Evolutionary conservation across 257 asterid genomes (phyloP), one percentile per base, ranked within the genome.

Genomic region (Ligustrum vulgare): DNA sequence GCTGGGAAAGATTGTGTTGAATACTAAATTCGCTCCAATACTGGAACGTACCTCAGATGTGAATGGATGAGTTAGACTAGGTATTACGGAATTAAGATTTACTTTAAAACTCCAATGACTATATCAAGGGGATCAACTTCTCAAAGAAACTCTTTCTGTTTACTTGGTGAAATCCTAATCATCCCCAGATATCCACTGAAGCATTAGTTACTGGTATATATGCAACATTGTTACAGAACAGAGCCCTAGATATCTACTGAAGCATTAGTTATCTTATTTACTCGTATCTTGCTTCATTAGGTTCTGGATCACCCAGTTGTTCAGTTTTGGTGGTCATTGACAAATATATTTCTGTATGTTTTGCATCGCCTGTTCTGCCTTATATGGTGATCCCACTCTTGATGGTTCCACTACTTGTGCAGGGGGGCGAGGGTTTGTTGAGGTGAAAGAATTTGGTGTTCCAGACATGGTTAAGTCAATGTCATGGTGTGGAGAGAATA

Each of bases 401-500:
- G 72, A 41, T 66, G 37, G 37, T 78, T 65, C 69, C 60, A 33
- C 47, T 69, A 70, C 31, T 78, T 87, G 79, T 80, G 67, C 81
- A 95, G 99, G 96, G 69, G 99, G 99, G 10, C 82, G 97, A 64
- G 98, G 97, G 37, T 95, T 93, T 81, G 94, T 93, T 70, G 99
- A 95, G 82, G 99, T 95, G 75, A 95, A 90, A 79, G 99, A 95
- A 79, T 89, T 83, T 87, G 89, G 97, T 60, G 94, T 93, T 80
- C 96, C 99, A 28, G 99, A 95, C 80, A 71, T 88, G 10, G 97
- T 95, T 71, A 95, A 91, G 85, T 93, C 98, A 22, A 86, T 95
- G 88, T 88, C 98, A 58, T 95, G 99, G 99, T 93, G 97, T 82
- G 97, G 97, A 71, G 99, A 95, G 80, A 95, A 93, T 81, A 85